A percentile compares a stretch with the other conserved stretches of the same genome.
Evolutionary conservation across 192 early-diverging fungal species (phyloP).

Genomic region (Endogone sp.): DNA sequence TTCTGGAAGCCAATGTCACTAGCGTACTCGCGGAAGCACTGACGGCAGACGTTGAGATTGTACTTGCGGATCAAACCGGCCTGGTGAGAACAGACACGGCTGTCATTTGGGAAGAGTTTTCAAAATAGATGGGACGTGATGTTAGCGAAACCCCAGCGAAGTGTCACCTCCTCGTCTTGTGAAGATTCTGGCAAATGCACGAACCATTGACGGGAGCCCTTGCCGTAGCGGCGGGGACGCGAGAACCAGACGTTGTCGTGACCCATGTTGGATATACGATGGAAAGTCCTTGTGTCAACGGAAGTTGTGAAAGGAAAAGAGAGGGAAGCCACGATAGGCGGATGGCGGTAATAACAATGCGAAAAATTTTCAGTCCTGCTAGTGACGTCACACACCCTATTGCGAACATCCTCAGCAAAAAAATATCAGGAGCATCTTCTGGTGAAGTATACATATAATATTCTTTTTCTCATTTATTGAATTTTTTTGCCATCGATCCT

Average conservation of each 20-base stretch:
- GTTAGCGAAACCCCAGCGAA: neutral
- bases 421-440: too few relatives aligned
- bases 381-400: too few relatives aligned
- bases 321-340: neutral
- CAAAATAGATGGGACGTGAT: too few relatives aligned
- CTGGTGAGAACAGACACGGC: conserved; percentile 98
- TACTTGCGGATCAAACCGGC: conserved; percentile 99
- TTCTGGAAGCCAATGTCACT: conserved; percentile 99
- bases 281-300: neutral
- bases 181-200: too few relatives aligned
- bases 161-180: too few relatives aligned
- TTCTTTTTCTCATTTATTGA: too few relatives aligned
- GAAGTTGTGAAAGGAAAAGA: neutral
- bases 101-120: too few relatives aligned
- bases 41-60: conserved; percentile 97
- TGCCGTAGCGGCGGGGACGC: conserved; percentile 93
- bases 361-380: too few relatives aligned
- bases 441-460: too few relatives aligned
- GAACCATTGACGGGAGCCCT: conserved; percentile 98
- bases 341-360: too few relatives aligned
- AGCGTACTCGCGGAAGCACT: conserved; percentile 99
- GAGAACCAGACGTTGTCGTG: conserved; percentile 98
- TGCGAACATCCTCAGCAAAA: too few relatives aligned
- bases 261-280: conserved; percentile 74
- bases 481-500: too few relatives aligned